These are phyloP conservation scores for Yamadazyma nakazawae DNA, from an alignment of 805 yeast genomes.

Conservation along the genomic window DNA sequence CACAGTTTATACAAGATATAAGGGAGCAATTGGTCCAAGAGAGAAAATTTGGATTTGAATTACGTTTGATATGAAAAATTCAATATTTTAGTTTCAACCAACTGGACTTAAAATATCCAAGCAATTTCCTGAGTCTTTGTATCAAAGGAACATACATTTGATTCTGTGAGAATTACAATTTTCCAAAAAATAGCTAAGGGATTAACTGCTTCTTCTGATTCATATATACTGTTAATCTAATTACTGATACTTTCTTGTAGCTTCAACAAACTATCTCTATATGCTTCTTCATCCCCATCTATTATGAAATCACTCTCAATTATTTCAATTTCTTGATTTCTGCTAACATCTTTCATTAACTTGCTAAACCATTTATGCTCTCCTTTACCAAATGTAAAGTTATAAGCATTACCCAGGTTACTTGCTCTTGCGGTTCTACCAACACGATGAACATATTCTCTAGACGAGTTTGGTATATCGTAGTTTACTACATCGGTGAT, in stretches of 20 bases:
- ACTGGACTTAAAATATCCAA: too few relatives aligned
- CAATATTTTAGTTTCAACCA: too few relatives aligned
- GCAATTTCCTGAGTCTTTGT: too few relatives aligned
- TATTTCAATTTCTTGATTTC: constrained; percentile 19
- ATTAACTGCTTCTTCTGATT: background rate
- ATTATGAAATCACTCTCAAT: constrained; percentile 21
- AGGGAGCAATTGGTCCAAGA: background rate
- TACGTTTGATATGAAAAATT: too few relatives aligned
- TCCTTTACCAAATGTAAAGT: constrained; percentile 70
- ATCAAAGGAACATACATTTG: too few relatives aligned
- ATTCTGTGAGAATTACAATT: too few relatives aligned
- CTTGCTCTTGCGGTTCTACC: constrained; percentile 98
- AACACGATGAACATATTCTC: constrained; percentile 92
- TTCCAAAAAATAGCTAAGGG: too few relatives aligned
- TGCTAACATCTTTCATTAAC: constrained; percentile 48
- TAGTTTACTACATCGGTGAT: constrained; percentile 81
- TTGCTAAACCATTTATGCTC: constrained; percentile 65
- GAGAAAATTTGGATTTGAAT: background rate
- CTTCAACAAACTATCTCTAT: constrained; percentile 4
- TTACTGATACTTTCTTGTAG: constrained; percentile 3
- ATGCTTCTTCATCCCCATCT: constrained; percentile 22
- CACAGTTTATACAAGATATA: background rate
- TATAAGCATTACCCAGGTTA: constrained; percentile 69
- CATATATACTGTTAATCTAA: background rate
- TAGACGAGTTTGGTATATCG: constrained; percentile 81